phyloP scores from a whole-genome alignment of 2,329 filamentous ascomycete genomes.

The Alternaria brassicae region DNA sequence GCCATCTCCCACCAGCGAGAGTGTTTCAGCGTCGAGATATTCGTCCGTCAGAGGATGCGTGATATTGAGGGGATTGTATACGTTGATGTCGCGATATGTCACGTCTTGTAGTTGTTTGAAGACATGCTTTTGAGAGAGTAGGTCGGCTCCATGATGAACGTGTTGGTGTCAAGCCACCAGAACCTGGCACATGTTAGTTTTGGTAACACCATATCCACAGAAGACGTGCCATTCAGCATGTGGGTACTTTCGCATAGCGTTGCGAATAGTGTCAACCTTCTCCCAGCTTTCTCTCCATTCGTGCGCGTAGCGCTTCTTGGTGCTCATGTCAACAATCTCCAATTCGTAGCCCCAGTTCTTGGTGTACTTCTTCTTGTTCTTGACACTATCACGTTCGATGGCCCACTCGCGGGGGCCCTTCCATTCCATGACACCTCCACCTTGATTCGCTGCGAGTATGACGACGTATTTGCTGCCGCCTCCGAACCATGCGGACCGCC shows the following conservation, averaged over 20 bases:
- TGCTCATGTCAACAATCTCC: slow-evolving; percentile 98
- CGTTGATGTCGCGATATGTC: slow-evolving; percentile 94
- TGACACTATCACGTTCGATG: slow-evolving; percentile 93
- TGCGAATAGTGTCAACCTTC: slow-evolving; percentile 92
- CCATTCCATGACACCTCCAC: slow-evolving; percentile 98
- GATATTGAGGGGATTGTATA: slow-evolving; percentile 94
- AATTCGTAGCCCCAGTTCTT: slow-evolving; percentile 91
- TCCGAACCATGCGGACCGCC: slow-evolving; percentile 75
- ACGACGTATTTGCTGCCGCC: slow-evolving; percentile 93
- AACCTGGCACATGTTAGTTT: slow-evolving; percentile 71
- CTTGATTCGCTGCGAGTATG: slow-evolving; percentile 90
- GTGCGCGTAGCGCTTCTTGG: slow-evolving; percentile 97
- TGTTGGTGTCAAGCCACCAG: slow-evolving; percentile 99
- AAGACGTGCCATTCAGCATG: slow-evolving; percentile 88
- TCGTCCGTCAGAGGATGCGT: slow-evolving; percentile 76
- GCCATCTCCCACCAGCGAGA: slow-evolving; percentile 78
- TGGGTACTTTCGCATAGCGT: slow-evolving; percentile 90
- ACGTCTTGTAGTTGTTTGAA: slow-evolving; percentile 78
- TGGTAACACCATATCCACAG: not conserved
- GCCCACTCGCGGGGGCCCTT: slow-evolving; percentile 98
- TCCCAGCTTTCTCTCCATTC: slow-evolving; percentile 99
- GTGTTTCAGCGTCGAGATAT: slow-evolving; percentile 78
- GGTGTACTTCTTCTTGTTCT: slow-evolving; percentile 92
- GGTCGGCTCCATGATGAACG: slow-evolving; percentile 94
- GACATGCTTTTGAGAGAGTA: slow-evolving; percentile 90